Evolutionary conservation across 1,139 yeast species (phyloP).

Genomic region (Pichia sp.): DNA sequence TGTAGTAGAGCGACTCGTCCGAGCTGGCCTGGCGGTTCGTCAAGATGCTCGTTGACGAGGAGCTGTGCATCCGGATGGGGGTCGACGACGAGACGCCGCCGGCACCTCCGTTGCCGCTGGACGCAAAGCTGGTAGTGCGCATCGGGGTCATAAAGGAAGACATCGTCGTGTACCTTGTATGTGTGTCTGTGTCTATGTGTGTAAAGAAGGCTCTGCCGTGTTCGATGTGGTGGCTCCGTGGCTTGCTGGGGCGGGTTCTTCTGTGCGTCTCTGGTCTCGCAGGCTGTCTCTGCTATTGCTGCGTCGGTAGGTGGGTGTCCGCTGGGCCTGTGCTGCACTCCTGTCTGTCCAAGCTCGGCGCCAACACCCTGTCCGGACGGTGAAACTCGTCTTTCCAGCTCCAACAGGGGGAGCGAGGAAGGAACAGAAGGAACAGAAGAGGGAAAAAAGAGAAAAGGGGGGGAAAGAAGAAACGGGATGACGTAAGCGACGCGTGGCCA

Average conservation of each 20-base stretch:
- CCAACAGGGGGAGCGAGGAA: background rate
- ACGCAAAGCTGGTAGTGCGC: constrained; percentile 9
- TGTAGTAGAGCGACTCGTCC: constrained; percentile 69
- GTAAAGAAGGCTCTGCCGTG: too few relatives aligned
- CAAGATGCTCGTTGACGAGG: constrained; percentile 38
- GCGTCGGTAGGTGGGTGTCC: too few relatives aligned
- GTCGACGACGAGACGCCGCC: constrained; percentile 1
- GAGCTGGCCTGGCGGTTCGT: constrained; percentile 66
- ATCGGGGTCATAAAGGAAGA: constrained; percentile 19
- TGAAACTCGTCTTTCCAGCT: background rate
- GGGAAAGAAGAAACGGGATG: background rate
- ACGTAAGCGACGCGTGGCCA: constrained; percentile 2
- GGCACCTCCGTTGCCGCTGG: background rate
- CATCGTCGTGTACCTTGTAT: constrained; percentile 3
- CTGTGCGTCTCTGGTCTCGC: too few relatives aligned
- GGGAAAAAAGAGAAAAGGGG: background rate
- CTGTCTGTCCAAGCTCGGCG: too few relatives aligned
- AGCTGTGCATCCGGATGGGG: constrained; percentile 30
- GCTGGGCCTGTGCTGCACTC: too few relatives aligned
- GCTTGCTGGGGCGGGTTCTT: too few relatives aligned
- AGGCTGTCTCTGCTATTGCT: too few relatives aligned
- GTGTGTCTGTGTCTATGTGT: background rate
- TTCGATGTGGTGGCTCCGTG: too few relatives aligned
- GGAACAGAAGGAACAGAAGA: background rate
- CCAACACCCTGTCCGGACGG: too few relatives aligned